Evolutionary conservation across 805 yeast species (phyloP), one percentile per base, ranked within the genome.

Genomic region (Schwanniomyces yamadae): DNA sequence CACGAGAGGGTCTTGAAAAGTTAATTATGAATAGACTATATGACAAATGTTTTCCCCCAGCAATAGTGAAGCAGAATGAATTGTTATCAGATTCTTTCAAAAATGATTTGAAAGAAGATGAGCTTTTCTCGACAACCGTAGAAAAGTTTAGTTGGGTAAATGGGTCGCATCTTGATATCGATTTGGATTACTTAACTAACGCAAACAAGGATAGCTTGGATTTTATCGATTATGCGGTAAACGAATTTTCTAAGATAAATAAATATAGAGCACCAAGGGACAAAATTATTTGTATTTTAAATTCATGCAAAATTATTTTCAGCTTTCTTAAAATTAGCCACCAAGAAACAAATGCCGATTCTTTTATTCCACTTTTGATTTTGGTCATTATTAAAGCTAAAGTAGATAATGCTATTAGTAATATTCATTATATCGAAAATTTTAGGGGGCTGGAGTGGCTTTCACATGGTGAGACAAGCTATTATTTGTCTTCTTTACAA

Each of bases 241-340:
- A 66, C 9, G 98, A 93, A 59, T 69, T 93, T 32, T 67, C 71
- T 44, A 88, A 88, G 49, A 80, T 93, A 51, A 84, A 84, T 57
- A 72, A 77, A 35, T 95, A 84, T 57, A 77, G 95, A 48, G 91
- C 98, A 0, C 99, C 99, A 11, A 70, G 99, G 35, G 99, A 95
- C 55, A 93, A 93, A 54, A 79, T 88, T 44, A 87, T 93, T 24
- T 93, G 98, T 56, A 71, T 93, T 3, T 69, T 93, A 43, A 95
- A 93, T 61, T 80, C 93, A 35, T 91, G 97, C 54, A 91, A 91
- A 59, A 90, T 93, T 14, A 82, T 95, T 5, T 90, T 89, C 67
- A 95, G 95, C 8, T 71, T 87, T 39, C 75, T 95, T 31, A 80
- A 89, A 43, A 85, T 80, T 41, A 71, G 79, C 36, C 84, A 80